Evolutionary conservation across 495 filamentous ascomycete species (phyloP).

Genomic region (Hypoxylon lienhwacheense): DNA sequence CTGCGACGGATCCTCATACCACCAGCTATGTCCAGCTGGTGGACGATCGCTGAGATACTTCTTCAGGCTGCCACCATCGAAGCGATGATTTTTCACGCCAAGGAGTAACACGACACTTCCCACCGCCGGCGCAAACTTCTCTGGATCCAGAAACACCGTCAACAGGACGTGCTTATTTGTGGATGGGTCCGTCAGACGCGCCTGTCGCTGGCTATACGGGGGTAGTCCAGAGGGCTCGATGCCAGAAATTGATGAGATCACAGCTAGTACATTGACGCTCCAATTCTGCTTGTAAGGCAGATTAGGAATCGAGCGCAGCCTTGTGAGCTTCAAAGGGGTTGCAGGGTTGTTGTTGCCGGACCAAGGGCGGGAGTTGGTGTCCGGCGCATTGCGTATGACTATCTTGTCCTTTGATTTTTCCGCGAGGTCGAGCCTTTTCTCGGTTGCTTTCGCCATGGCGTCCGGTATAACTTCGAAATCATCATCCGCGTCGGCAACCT

Average conservation of each 20-base stretch:
- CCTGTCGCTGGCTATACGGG: constrained; percentile 46
- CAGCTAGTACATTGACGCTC: constrained; percentile 50
- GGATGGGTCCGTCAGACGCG: constrained; percentile 45
- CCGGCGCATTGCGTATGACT: background rate
- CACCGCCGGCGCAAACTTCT: constrained; percentile 41
- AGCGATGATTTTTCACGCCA: constrained; percentile 52
- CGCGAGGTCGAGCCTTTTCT: constrained; percentile 25
- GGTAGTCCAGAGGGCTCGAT: constrained; percentile 45
- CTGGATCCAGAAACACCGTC: constrained; percentile 51
- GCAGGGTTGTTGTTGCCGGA: constrained; percentile 31
- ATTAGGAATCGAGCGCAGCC: constrained; percentile 44
- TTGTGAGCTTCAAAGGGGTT: constrained; percentile 45
- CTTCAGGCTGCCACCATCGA: constrained; percentile 51
- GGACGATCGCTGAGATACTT: constrained; percentile 50
- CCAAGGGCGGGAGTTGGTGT: constrained; percentile 24
- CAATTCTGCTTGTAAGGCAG: constrained; percentile 55
- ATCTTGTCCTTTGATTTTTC: constrained; percentile 7
- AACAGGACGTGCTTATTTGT: constrained; percentile 48
- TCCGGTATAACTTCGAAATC: constrained; percentile 38
- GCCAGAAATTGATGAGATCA: constrained; percentile 45
- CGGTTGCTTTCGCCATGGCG: constrained; percentile 16
- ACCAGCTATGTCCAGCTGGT: constrained; percentile 42
- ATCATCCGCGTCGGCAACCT: constrained; percentile 32
- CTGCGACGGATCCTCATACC: constrained; percentile 43
- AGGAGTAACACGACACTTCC: constrained; percentile 48